Evolutionary conservation across 2,329 filamentous ascomycete genomes (phyloP), one percentile per base, ranked within the genome.

Genomic region (Phaeosphaeria sp.): DNA sequence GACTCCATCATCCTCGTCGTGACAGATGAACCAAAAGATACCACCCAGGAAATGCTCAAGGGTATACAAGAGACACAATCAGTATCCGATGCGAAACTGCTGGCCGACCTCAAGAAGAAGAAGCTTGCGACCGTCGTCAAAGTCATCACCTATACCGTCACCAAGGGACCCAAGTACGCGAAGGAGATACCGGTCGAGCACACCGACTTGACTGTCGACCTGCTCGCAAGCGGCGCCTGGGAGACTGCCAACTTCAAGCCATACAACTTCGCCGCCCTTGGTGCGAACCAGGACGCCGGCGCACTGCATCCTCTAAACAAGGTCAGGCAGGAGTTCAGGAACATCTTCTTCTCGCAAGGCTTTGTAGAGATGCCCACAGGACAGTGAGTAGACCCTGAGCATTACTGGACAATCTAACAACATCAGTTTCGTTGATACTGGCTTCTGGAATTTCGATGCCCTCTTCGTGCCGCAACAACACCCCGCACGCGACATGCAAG

Each of bases 341-440:
- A 95, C 75, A 97, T 99, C 76, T 99, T 99, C 88, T 98, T 99
- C 81, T 93, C 97, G 77, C 96, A 97, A 89, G 95, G 94, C 52
- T 99, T 98, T 82, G 89, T 94, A 72, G 95, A 99, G 83, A 98
- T 99, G 95, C 91, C 93, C 15, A 97, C 94, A 50, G 90, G 90
- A 80, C 88, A 91, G 81, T 84, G 71, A 60, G 77, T 60, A 39
- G 1, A 11, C 3, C 20, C 2, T 6, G 23, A n/a, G 20, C 3
- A 5, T 43, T 1, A 4, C n/a, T 7, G 44, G 11, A 1, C 44
- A 18, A 13, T 46, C 53, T 64, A 13, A 71, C 56, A 46, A 52
- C n/a, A 6, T 25, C 49, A 84, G 83, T 77, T 97, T 89, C 76
- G 93, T 98, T 62, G 95, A 99, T 81, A 94, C 93, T 13, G 93